Base-by-base conservation (phyloP, 164 flowering plant species). In the Sextonia rubra region DNA sequence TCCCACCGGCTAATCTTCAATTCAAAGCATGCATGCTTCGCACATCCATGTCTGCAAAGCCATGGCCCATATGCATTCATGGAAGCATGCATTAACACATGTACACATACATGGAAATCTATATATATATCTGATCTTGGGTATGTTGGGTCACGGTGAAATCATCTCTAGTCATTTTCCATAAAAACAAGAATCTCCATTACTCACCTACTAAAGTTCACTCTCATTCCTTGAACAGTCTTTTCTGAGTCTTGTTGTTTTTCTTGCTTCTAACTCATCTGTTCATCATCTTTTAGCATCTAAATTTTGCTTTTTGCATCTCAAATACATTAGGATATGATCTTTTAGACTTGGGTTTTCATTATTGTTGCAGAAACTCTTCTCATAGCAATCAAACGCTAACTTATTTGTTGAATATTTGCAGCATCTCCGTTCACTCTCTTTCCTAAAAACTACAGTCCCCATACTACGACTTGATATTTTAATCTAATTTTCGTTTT, bases 151-250 rank as follows among this genome's bases (percentile, higher is more conserved):
- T 26, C n/a, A 17, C 26, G 15, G 20, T 15, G 1, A 9, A 66
- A 66, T 20, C 6, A 32, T 44, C 69, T 5, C 4, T 12, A 67
- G 65, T 67, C 55, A 17, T 60, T 58, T 23, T 67, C 71, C 75
- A 66, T 37, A 65, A 30, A 32, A 7, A 12, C 75, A 66, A 67
- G 20, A n/a, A 32, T n/a, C 69, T 44, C 32, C 14, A 52, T 52
- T 52, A 3, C 58, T 52, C 6, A 52, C 7, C 20, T 52, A 14
- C 1, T 37, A 37, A 37, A 37, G 44, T 8, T 37, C 44, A 37
- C 8, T 37, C 44, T 8, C 44, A 1, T 37, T 37, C 44, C 44
- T 37, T 37, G 44, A 37, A 37, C 11, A 8, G 44, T 37, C 44
- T 37, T 55, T 14, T 24, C 12, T 24, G 15, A 30, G 25, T 25